phyloP scores from a whole-genome alignment of 768 basidiomycete species.

The Tephrocybe sp. region DNA sequence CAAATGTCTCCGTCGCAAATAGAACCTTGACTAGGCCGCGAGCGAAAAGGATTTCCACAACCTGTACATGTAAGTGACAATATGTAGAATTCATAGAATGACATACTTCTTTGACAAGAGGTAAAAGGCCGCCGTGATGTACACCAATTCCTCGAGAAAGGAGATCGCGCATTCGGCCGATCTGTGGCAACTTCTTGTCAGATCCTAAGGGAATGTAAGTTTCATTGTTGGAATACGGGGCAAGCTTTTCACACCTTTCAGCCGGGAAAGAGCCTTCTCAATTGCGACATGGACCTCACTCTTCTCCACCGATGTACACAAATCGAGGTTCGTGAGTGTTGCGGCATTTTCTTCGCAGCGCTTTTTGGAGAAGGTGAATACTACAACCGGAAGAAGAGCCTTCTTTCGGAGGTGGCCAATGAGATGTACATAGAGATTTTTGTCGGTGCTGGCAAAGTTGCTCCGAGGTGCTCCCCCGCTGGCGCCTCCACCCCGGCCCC shows the following conservation, averaged over 20 bases:
- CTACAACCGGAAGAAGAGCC: slow-evolving; percentile 84
- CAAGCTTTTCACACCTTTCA: slow-evolving; percentile 59
- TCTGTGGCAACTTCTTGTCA: slow-evolving; percentile 92
- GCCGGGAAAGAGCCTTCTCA: slow-evolving; percentile 84
- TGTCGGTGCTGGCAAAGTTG: slow-evolving; percentile 73
- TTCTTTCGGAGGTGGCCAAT: slow-evolving; percentile 85
- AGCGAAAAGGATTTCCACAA: slow-evolving; percentile 95
- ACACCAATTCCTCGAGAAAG: slow-evolving; percentile 93
- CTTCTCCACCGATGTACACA: slow-evolving; percentile 89
- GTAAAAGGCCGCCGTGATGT: slow-evolving; percentile 94
- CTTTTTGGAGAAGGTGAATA: slow-evolving; percentile 97
- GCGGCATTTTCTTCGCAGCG: slow-evolving; percentile 94
- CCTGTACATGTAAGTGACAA: slow-evolving; percentile 39
- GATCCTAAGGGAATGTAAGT: slow-evolving; percentile 51
- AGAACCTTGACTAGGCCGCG: slow-evolving; percentile 93
- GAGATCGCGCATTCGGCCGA: slow-evolving; percentile 83
- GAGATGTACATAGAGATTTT: slow-evolving; percentile 91
- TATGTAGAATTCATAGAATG: slow-evolving; percentile 3
- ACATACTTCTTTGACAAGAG: slow-evolving; percentile 92
- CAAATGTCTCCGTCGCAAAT: slow-evolving; percentile 98
- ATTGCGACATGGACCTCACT: slow-evolving; percentile 95
- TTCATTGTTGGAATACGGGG: slow-evolving; percentile 5
- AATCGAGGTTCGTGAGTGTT: slow-evolving; percentile 83
- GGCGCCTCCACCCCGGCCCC: slow-evolving; percentile 46
- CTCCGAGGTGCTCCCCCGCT: slow-evolving; percentile 45